phyloP scores from a whole-genome alignment of 345 rosid genomes.

The Eucalyptus viminalis region DNA sequence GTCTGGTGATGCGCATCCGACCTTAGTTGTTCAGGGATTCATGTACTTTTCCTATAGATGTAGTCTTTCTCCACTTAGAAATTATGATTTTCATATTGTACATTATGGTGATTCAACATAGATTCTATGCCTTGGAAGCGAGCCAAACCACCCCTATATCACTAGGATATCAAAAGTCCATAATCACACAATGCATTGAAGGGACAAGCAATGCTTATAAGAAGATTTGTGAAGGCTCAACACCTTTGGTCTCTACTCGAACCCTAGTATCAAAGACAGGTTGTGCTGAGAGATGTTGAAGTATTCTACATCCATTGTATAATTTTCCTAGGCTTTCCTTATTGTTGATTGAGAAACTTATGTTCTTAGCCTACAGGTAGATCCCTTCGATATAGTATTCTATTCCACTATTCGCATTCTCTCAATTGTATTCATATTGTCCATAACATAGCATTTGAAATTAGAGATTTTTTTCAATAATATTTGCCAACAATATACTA shows the following conservation, averaged over 20 bases:
- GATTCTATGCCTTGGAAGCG: too few relatives aligned
- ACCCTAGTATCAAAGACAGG: background rate
- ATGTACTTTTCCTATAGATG: too few relatives aligned
- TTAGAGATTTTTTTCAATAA: background rate
- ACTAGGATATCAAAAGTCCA: background rate
- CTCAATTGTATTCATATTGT: background rate
- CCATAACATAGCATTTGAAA: background rate
- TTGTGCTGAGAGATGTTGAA: background rate
- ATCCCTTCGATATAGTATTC: background rate
- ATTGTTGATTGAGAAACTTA: background rate
- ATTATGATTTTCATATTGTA: too few relatives aligned
- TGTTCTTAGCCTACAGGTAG: background rate
- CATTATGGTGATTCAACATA: too few relatives aligned
- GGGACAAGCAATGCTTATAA: background rate
- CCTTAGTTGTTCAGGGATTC: too few relatives aligned
- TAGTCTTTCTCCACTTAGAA: too few relatives aligned
- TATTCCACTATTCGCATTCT: background rate
- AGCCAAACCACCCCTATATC: too few relatives aligned
- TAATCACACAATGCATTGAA: background rate
- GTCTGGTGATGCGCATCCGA: accelerated
- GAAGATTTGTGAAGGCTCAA: background rate
- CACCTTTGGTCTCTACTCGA: background rate
- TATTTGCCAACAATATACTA: background rate
- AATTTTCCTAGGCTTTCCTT: background rate
- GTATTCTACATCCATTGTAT: background rate